Base-by-base conservation (phyloP, 176 grass and related monocot genomes). In the Eleusine coracana region DNA sequence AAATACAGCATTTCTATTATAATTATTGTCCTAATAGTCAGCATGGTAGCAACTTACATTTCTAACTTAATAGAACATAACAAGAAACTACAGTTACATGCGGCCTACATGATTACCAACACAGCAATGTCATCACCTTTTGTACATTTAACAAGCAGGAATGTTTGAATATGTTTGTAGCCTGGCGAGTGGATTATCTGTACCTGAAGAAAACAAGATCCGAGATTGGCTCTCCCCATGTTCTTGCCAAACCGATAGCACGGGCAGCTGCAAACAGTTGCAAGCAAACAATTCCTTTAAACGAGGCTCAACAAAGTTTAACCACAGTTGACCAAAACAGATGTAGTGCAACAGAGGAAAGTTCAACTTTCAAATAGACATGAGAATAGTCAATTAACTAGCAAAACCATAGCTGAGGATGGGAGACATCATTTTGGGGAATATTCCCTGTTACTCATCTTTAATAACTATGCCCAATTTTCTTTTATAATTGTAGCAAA, bases 201-300 rank as follows among this genome's bases (percentile, higher is more conserved):
- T 90, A 98, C 96, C 88, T 98, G 96, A 91, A 98, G 51, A 87
- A 95, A 95, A 59, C 96, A 98, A 78, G 92, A 88, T 79, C 96
- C 96, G 16, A 98, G 86, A 80, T 91, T 93, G 76, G 92, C 96
- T 87, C 92, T 86, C 70, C 76, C 62, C 89, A 93, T 92, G 92
- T 95, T 98, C 85, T 91, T 93, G 72, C 96, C 96, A 71, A 98
- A 98, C 77, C 87, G 92, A 84, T 95, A 98, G 84, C 91, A 98
- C 50, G 96, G 96, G 23, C 92, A 95, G 71, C 96, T 98, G 90
- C 90, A 90, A 79, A 86, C 70, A 78, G 46, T 82, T 49, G 75
- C 75, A 89, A 27, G 63, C 54, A 82, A 77, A 25, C 21, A 82
- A 48, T 3, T 14, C 15, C 39, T 76, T 91, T 68, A 75, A 82